A percentile compares a stretch with the other conserved stretches of the same genome.
phyloP scores from a whole-genome alignment of 148 eudicot genomes.

The Diospyros lotus region DNA sequence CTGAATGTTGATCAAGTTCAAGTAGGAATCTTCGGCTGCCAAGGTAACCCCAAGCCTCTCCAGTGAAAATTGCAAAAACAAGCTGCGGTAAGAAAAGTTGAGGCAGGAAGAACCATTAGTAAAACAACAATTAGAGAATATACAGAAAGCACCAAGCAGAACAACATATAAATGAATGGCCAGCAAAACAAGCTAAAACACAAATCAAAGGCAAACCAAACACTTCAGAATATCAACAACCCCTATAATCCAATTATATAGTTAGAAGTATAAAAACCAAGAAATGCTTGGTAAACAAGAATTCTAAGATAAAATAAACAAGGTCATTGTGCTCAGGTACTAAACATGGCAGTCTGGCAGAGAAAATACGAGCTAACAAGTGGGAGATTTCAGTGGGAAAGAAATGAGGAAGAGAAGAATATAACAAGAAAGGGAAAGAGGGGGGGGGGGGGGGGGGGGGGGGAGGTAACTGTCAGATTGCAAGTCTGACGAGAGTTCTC shows the following conservation, averaged over 20 bases:
- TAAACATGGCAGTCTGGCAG: background rate
- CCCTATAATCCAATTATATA: background rate
- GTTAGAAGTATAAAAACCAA: too few relatives aligned
- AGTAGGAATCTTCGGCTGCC: conserved; percentile 91
- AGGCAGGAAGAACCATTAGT: background rate
- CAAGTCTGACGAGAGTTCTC: too few relatives aligned
- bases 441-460: too few relatives aligned
- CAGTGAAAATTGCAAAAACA: conserved; percentile 80
- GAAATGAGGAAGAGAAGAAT: background rate
- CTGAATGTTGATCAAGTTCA: conserved; percentile 76
- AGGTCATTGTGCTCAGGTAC: too few relatives aligned
- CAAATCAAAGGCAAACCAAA: background rate
- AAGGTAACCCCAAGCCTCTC: conserved; percentile 97
- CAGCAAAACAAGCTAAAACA: conserved; percentile 8
- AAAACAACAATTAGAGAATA: background rate
- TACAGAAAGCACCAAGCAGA: conserved; percentile 2
- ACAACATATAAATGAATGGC: background rate
- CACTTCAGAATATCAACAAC: background rate
- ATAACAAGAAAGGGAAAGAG: background rate
- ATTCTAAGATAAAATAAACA: too few relatives aligned
- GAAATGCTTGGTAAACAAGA: too few relatives aligned
- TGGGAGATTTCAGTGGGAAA: background rate
- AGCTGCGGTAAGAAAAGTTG: conserved; percentile 43
- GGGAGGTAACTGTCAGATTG: too few relatives aligned
- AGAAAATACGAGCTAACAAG: background rate